Evolutionary conservation across 1,284 basidiomycete genomes (phyloP), one percentile per base, ranked within the genome.

Genomic region (Sanghuangporus baumii): DNA sequence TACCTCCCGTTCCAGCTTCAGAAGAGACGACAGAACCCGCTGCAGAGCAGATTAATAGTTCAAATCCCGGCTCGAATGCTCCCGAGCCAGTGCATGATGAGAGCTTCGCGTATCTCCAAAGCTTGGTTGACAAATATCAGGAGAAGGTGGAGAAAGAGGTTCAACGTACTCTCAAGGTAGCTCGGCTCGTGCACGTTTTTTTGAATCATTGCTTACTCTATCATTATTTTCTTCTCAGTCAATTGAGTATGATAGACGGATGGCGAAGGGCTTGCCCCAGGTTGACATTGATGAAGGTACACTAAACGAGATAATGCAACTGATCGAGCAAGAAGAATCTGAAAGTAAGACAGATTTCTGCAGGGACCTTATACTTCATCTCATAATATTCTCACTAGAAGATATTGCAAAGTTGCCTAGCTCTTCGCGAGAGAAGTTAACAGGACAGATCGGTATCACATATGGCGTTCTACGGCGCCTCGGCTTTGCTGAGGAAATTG

Each of bases 131-230:
- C 67, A 88, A 85, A 69, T 78, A 92, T 37, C 92, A 96, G 69
- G 93, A 96, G 16, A 93, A 88, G 69, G 90, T 85, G 2, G 94
- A 98, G 71, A 96, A 91, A 74, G 97, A 98, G 69, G 85, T 96
- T 59, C 74, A 79, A 1, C 82, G 94, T 70, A 83, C 81, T 12
- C 70, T 85, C 61, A 87, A 84, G 77, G 85, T 83, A 20, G 74
- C 68, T 31, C 48, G 60, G 3, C 36, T 16, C 23, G 12, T 12
- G 26, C n/a, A 23, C 20, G 5, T 40, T 52, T 18, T 3, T 2
- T 46, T 41, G 14, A 34, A 41, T 11, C 46, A n/a, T 57, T 57
- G 31, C 48, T 26, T 59, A 23, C 59, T 36, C 20, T 20, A 60
- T 57, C 57, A 20, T 48, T 63, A 55, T 47, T 3, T 18, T n/a